Conservation (phyloP, 805 yeast genomes). For the Cyberlindnera mycetangii region DNA sequence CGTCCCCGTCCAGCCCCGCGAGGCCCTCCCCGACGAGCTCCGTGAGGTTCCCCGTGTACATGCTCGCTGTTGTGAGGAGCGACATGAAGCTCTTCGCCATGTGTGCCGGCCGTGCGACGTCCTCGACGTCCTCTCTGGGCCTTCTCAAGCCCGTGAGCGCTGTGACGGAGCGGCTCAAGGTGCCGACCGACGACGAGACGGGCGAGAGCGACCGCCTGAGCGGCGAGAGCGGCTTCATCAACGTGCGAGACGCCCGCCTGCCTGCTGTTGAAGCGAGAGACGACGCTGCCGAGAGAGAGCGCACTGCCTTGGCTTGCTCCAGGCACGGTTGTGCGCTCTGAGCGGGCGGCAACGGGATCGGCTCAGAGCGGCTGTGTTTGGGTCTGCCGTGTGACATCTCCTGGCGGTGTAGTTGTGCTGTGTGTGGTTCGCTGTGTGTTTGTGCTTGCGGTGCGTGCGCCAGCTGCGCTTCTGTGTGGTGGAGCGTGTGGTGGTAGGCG, state of each 20-base stretch:
- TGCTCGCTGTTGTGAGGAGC: constrained; percentile 54
- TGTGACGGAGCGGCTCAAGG: constrained; percentile 10
- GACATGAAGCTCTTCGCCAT: constrained; percentile 54
- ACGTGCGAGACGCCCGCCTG: constrained; percentile 4
- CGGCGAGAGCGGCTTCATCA: constrained; percentile 15
- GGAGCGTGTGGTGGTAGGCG: too few relatives aligned
- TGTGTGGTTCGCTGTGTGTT: not conserved
- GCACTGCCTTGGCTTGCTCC: not conserved
- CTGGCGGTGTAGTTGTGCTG: not conserved
- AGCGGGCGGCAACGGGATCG: not conserved
- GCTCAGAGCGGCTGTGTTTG: not conserved
- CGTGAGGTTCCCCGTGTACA: constrained; percentile 37
- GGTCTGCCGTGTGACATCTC: not conserved
- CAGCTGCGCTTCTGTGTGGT: too few relatives aligned
- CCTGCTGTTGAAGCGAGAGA: constrained; percentile 5
- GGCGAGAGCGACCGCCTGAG: constrained; percentile 13
- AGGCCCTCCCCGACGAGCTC: constrained; percentile 26
- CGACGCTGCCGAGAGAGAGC: not conserved
- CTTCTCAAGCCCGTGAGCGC: constrained; percentile 3
- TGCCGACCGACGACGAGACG: constrained; percentile 9
- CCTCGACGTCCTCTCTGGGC: constrained; percentile 18
- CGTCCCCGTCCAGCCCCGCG: not conserved
- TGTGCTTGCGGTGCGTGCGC: too few relatives aligned
- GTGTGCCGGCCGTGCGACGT: constrained; percentile 37
- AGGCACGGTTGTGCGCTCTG: not conserved